Base-by-base conservation (phyloP, 2,329 filamentous ascomycete genomes). In the Diplodia scrobiculata region DNA sequence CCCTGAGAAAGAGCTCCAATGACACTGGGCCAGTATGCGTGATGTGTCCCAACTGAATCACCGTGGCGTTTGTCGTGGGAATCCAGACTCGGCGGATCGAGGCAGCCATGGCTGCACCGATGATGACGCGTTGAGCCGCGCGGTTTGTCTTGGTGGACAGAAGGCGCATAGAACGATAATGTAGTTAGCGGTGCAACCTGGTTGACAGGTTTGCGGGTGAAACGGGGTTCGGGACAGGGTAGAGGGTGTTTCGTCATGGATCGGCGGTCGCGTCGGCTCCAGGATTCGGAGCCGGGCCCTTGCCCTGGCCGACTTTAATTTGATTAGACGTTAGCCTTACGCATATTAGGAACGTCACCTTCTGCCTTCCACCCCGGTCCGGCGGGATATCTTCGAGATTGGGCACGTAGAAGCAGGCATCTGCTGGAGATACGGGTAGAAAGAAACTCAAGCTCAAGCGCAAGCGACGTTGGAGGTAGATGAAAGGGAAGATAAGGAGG, bases 311-410 rank as follows among this genome's bases (percentile, higher is more conserved):
- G 19, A 4, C 17, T 58, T 58, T 58, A 25, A 58, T 45, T 58
- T 58, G 48, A 58, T 45, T 58, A 58, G 41, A 34, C 36, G 27
- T 58, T 54, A 58, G 54, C 54, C 54, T 25, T 58, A 38, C 17
- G 54, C 36, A 45, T 58, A 45, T 58, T 45, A 27, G n/a, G 54
- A 58, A 45, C 21, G 21, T 58, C 17, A 27, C 36, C 5, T 21
- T 36, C 34, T 10, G 53, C 13, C 54, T 45, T 29, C 21, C 21
- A 45, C 21, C 54, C 36, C n/a, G 54, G 19, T 45, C 14, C 36
- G 10, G 10, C 21, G 36, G 25, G 41, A 45, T 13, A 27, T 25
- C 19, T 5, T 29, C 34, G 36, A 45, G 41, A 45, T n/a, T 58
- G 13, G 36, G 54, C 29, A 32, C 29, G 29, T 13, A 27, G 45